Percentiles rank a stretch among this genome's conserved stretches.
Evolutionary conservation across 176 grass and related monocot genomes (phyloP).

Genomic region (Avena eriantha): DNA sequence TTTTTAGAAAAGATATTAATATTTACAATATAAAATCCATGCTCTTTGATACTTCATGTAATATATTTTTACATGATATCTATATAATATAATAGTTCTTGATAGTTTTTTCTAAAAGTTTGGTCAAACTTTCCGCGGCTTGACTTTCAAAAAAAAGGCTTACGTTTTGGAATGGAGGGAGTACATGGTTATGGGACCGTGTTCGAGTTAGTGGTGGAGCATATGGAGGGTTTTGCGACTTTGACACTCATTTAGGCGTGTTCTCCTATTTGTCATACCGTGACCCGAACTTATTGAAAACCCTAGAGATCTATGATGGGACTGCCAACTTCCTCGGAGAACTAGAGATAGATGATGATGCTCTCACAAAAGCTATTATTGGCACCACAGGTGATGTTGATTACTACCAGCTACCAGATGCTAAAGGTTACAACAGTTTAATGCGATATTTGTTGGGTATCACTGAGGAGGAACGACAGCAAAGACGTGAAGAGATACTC

Average conservation of each 20-base stretch:
- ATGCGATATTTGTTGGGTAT: slow-evolving; percentile 86
- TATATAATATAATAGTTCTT: too few relatives aligned
- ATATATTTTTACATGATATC: too few relatives aligned
- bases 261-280: slow-evolving; percentile 99
- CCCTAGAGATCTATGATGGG: slow-evolving; percentile 88
- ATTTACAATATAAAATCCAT: too few relatives aligned
- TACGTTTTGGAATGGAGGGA: too few relatives aligned
- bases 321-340: slow-evolving; percentile 91
- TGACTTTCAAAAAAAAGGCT: too few relatives aligned
- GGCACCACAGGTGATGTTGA: slow-evolving; percentile 95
- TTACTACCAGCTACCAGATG: slow-evolving; percentile 95
- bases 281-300: slow-evolving; percentile 98
- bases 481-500: slow-evolving; percentile 90
- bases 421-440: slow-evolving; percentile 99
- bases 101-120: too few relatives aligned
- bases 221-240: slow-evolving; percentile 99
- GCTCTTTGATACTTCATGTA: too few relatives aligned
- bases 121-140: too few relatives aligned
- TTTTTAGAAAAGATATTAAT: too few relatives aligned
- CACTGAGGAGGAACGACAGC: slow-evolving; percentile 85
- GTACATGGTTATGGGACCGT: slow-evolving; percentile 95
- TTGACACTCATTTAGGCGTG: slow-evolving; percentile 98
- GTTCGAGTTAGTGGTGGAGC: slow-evolving; percentile 97
- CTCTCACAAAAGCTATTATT: slow-evolving; percentile 96
- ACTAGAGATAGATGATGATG: slow-evolving; percentile 83